phyloP scores from a whole-genome alignment of 345 rosid genomes.

The Erysimum cheiranthoides region DNA sequence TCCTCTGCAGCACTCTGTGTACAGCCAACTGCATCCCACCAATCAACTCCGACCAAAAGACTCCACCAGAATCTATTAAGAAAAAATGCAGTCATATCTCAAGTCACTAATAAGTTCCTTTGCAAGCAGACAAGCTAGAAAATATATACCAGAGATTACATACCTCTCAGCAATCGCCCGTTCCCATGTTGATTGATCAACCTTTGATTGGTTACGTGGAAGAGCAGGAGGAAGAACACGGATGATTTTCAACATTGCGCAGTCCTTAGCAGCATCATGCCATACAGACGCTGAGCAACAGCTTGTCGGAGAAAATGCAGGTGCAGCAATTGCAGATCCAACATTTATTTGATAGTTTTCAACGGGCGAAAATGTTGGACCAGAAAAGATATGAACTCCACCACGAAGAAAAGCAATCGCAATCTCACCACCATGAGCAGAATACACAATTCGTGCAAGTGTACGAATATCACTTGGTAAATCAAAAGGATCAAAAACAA shows the following conservation, averaged over 20 bases:
- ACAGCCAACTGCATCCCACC: conserved; percentile 99
- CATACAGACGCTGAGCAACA: conserved; percentile 99
- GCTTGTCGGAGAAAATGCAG: conserved; percentile 98
- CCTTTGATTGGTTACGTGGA: conserved; percentile 75
- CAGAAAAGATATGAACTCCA: conserved; percentile 97
- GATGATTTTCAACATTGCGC: conserved; percentile 83
- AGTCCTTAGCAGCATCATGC: conserved; percentile 86
- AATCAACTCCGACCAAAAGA: conserved; percentile 99
- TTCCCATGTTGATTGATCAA: conserved; percentile 88
- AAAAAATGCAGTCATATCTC: conserved; percentile 19
- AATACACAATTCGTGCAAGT: conserved; percentile 91
- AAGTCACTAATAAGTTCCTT: conserved; percentile 5
- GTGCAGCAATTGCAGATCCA: conserved; percentile 96
- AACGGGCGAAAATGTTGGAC: conserved; percentile 86
- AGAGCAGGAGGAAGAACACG: conserved; percentile 98
- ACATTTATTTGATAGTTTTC: conserved; percentile 97
- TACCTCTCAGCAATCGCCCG: conserved; percentile 99
- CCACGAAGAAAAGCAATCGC: conserved; percentile 96
- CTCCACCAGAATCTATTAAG: conserved; percentile 99
- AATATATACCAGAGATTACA: conserved; percentile 1
- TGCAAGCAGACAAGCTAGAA: neutral
- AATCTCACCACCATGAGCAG: conserved; percentile 99
- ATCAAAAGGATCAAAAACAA: conserved; percentile 96
- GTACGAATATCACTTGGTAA: conserved; percentile 96
- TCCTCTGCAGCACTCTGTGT: conserved; percentile 99